phyloP scores from a whole-genome alignment of 2,329 filamentous ascomycete species.

The Parafenestella ontariensis region DNA sequence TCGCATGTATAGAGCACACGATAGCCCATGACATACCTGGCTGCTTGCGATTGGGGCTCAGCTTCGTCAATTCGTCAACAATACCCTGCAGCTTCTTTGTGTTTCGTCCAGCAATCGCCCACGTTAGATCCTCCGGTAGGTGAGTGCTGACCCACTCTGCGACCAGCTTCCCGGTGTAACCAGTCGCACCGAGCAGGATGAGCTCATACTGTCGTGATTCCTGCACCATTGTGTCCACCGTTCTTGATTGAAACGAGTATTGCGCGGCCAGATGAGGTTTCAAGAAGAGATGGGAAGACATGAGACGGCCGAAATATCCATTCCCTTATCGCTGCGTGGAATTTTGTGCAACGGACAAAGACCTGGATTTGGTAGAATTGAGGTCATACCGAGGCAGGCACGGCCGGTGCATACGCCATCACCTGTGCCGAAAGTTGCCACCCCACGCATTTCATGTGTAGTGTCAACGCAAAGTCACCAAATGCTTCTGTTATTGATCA shows the following conservation, averaged over 20 bases:
- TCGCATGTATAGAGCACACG: neutral
- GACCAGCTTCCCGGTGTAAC: conserved; percentile 82
- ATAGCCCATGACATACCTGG: conserved; percentile 63
- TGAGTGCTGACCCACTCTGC: conserved; percentile 76
- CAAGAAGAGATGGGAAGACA: conserved; percentile 11
- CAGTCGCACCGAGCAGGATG: conserved; percentile 72
- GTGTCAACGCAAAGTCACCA: neutral
- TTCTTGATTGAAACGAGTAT: conserved; percentile 5
- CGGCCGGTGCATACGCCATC: conserved; percentile 7
- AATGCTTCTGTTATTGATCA: neutral
- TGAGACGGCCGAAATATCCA: conserved; percentile 12
- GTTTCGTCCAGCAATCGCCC: conserved; percentile 89
- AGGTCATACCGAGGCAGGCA: conserved; percentile 28
- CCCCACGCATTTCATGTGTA: conserved; percentile 3
- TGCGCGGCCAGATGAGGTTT: conserved; percentile 10
- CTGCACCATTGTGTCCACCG: conserved; percentile 30
- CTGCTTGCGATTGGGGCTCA: conserved; percentile 72
- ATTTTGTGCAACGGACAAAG: conserved; percentile 22
- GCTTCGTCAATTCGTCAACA: conserved; percentile 68
- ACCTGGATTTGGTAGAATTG: conserved; percentile 28
- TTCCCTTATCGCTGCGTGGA: conserved; percentile 13
- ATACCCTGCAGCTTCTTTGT: conserved; percentile 74
- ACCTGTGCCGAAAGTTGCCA: neutral
- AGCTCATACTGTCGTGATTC: conserved; percentile 66
- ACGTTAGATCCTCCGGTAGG: conserved; percentile 79